Evolutionary conservation across 306 rosid genomes (phyloP), one percentile per base, ranked within the genome.

Genomic region (Phaseolus lunatus): DNA sequence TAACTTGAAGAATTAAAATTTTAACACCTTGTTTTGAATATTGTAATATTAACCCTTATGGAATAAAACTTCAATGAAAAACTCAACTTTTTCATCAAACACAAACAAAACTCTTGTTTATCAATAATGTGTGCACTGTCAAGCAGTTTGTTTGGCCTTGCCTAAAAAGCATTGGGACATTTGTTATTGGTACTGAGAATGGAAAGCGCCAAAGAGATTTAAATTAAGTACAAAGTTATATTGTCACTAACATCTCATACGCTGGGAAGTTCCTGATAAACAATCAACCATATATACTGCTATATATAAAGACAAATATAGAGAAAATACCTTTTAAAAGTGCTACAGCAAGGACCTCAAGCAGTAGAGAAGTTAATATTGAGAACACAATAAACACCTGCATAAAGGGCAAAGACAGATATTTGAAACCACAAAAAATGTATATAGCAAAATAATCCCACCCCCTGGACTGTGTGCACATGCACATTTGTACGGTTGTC

Each of bases 371-470:
- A 24, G 57, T 66, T 19, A 79, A 70, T 50, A 88, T 26, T 77
- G 98, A 89, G 88, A 88, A 96, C 83, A 86, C 58, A 22, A 88
- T 88, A 80, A 96, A 96, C 70, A 89, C 97, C 99, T 95, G 97
- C 87, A 89, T 23, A 76, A 80, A 53, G 58, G 72, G 52, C 33
- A 18, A 49, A 72, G 18, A 50, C 20, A 70, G 53, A 82, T 23
- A 58, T 65, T 57, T 78, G 65, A 82, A 70, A 75, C 76, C 35
- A 33, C 24, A 53, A 41, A 75, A 39, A 73, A 63, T 23, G 45
- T 39, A 39, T 50, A 26, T 56, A 73, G 73, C 26, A 78, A 35
- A 79, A 62, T 48, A n/a, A 35, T 7, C 33, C 53, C 26, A 20
- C 16, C 10, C 27, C 41, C n/a, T 1, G 8, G 1, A 39, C 37